Evolutionary conservation across 163 green algal species (phyloP), one percentile per base, ranked within the genome.

Genomic region (Chlamydomonas reinhardtii): DNA sequence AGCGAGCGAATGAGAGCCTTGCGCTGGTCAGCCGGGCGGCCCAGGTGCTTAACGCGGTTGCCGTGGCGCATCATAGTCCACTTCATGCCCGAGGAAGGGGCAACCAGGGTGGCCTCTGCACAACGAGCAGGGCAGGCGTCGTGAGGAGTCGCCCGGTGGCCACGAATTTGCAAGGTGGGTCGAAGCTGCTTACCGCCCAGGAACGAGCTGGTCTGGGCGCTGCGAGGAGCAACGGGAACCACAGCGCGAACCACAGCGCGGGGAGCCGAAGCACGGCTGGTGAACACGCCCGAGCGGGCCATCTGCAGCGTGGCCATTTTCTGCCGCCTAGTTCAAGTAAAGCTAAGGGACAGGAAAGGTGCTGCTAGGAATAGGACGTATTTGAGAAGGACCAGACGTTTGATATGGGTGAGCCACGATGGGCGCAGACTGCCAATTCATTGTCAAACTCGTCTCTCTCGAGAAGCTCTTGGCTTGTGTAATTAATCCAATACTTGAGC

Each of bases 21-120:
- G n/a, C 98, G 93, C 95, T 99, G 98, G 93, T 99, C 98, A 11
- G 97, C 96, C 37, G 98, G 97, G 25, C 96, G 91, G 25, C 94
- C 94, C 32, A 99, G 94, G 31, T 95, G 94, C 56, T 96, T 94
- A 29, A 96, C 89, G 52, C 92, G 94, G 82, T 97, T 96, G 74
- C 95, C 91, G 92, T 99, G 98, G n/a, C 98, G 92, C 96, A 99
- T 99, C 90, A 95, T 94, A 32, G 91, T 93, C 74, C 81, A 84
- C n/a, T 90, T 83, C 84, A 93, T 91, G 71, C 90, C 87, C 32
- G 83, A 83, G 56, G 54, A 79, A 14, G 86, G 77, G 29, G 77
- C 86, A 69, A 34, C 74, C 73, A 93, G 74, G 5, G 75, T 34
- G 35, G 75, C 61, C 87, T 91, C 87, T 90, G 86, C 74, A 61